Evolutionary conservation across 192 early-diverging fungal species (phyloP).

Genomic region (Coemansia sp.): DNA sequence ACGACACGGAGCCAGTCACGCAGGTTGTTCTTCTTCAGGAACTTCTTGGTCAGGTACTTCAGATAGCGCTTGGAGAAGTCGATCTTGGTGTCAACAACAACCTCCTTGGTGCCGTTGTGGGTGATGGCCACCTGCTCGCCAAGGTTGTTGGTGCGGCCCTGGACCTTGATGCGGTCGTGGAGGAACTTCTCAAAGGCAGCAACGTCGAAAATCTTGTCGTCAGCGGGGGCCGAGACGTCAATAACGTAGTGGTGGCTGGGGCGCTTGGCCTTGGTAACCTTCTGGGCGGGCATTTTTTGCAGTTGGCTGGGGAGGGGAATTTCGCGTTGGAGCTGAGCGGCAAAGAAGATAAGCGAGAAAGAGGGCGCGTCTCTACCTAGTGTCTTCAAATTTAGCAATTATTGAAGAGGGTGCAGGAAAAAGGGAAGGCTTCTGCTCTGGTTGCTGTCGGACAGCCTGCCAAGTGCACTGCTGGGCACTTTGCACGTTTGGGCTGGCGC

Average conservation of each 20-base stretch:
- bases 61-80: slow-evolving; percentile 97
- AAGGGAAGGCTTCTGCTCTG: slow-evolving; percentile 15
- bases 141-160: slow-evolving; percentile 93
- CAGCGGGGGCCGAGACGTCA: slow-evolving; percentile 87
- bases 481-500: no score
- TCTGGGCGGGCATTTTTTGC: slow-evolving; percentile 36
- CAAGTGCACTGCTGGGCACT: no score
- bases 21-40: slow-evolving; percentile 99
- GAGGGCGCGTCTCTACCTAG: slow-evolving; percentile 48
- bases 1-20: slow-evolving; percentile 98
- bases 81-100: slow-evolving; percentile 74
- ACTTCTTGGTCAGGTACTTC: slow-evolving; percentile 99
- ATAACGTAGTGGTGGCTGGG: slow-evolving; percentile 79
- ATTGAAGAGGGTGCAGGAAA: slow-evolving; percentile 42
- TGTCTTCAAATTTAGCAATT: slow-evolving; percentile 20
- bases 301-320: not conserved
- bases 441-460: not conserved
- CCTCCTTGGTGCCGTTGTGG: slow-evolving; percentile 65
- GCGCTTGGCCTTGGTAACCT: slow-evolving; percentile 57
- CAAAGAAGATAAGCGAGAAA: slow-evolving; percentile 9
- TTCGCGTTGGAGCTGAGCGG: slow-evolving; percentile 3
- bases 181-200: slow-evolving; percentile 98
- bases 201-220: slow-evolving; percentile 94
- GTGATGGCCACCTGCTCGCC: slow-evolving; percentile 77
- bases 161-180: slow-evolving; percentile 97